Evolutionary conservation across 352 stramenopile genomes (phyloP), one percentile per base, ranked within the genome.

Genomic region (Pythium aquatile): DNA sequence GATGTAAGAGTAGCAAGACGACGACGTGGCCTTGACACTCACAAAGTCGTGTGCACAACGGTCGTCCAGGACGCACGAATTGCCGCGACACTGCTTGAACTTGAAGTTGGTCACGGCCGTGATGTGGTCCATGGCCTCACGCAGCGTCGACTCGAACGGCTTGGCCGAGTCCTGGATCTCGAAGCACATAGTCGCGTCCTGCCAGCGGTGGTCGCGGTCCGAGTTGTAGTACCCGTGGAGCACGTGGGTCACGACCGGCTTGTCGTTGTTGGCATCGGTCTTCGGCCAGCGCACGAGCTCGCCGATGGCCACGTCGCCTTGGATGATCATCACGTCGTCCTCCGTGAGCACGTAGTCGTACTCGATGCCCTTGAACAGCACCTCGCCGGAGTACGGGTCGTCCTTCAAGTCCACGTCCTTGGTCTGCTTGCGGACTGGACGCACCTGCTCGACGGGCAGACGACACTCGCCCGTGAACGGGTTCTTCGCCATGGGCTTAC

Each of bases 171-270:
- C 57, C 32, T 86, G 78, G 16, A 93, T 61, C 63, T 90, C 76
- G 58, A 77, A 93, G 69, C 84, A 95, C 70, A 95, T 75, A 8
- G 60, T 57, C 5, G 74, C 80, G 35, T 86, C 69, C 26, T 68
- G 64, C 84, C 86, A 93, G 5, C 84, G 86, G 49, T 91, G 82
- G 51, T 93, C 86, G 11, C 83, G 75, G 35, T 87, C 83, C 8
- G 79, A 69, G 61, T 94, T 91, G 72, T 87, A 94, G 68, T 94
- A 94, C 16, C 85, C 85, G 56, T 94, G 86, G 16, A 89, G 66
- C 16, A 91, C 66, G 14, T 69, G 76, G 0, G 40, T 55, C 9
- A 32, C 54, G 16, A 44, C 48, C 4, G 42, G 11, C 13, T 28
- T 39, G 30, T 64, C 55, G 16, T 51, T 30, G 16, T 14, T 5